Evolutionary conservation across 177 flowering plant species (phyloP).

Genomic region (Vitis hybrid): DNA sequence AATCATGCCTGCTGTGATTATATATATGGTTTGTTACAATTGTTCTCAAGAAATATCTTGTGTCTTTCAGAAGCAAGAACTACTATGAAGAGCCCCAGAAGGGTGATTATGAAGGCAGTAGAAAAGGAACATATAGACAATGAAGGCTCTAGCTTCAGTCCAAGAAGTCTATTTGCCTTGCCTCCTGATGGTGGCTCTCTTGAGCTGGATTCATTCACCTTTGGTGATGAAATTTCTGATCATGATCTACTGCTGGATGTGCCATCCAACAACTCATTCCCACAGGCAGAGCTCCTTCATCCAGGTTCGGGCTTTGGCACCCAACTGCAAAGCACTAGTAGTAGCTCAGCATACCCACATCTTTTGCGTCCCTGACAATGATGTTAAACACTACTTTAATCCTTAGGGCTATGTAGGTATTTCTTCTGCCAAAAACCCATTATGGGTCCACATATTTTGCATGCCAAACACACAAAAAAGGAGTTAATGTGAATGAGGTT

Average conservation of each 20-base stretch:
- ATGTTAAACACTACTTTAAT: conserved; percentile 9
- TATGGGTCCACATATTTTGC: conserved; percentile 21
- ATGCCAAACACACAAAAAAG: conserved; percentile 17
- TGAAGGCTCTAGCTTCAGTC: conserved; percentile 62
- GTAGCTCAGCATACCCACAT: conserved; percentile 49
- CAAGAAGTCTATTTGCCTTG: conserved; percentile 68
- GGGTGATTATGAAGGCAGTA: conserved; percentile 40
- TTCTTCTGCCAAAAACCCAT: conserved; percentile 12
- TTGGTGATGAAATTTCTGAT: conserved; percentile 60
- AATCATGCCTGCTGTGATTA: neutral
- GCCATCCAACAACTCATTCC: conserved; percentile 71
- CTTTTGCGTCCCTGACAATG: conserved; percentile 37
- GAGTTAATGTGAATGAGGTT: conserved; percentile 31
- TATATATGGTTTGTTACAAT: neutral
- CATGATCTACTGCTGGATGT: conserved; percentile 87
- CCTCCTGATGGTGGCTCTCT: conserved; percentile 55
- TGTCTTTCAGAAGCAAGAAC: conserved; percentile 52
- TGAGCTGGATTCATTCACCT: conserved; percentile 53
- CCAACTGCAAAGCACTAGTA: conserved; percentile 56
- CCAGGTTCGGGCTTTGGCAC: conserved; percentile 41
- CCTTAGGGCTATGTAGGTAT: conserved; percentile 11
- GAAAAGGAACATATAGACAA: conserved; percentile 45
- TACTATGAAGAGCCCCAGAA: conserved; percentile 51
- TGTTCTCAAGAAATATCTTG: conserved; percentile 7
- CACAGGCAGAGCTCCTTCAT: conserved; percentile 85